Conservation (phyloP, 1,139 yeast genomes). For the Blastobotrys serpentis region DNA sequence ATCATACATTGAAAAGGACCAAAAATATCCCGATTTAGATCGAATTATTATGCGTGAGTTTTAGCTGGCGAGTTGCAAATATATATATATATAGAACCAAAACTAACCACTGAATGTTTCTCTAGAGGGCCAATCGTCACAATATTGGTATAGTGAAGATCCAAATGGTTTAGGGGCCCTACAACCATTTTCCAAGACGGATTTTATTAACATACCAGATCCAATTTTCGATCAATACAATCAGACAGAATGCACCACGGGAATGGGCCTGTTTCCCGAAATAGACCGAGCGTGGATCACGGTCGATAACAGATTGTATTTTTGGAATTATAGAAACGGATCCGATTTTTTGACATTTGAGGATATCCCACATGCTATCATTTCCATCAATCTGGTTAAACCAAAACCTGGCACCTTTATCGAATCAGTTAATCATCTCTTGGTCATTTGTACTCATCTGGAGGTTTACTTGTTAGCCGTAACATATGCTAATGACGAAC, state of each 20-base stretch:
- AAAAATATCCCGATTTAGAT: constrained; percentile 42
- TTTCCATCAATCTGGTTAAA: constrained; percentile 69
- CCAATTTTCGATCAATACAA: constrained; percentile 74
- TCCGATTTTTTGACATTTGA: constrained; percentile 78
- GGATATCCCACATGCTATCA: constrained; percentile 74
- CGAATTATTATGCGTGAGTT: constrained; percentile 34
- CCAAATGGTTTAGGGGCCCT: constrained; percentile 42
- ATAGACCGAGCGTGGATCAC: constrained; percentile 86
- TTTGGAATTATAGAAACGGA: constrained; percentile 76
- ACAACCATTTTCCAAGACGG: constrained; percentile 74
- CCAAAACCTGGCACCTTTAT: constrained; percentile 84
- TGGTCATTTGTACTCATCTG: constrained; percentile 76
- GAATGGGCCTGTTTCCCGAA: constrained; percentile 82
- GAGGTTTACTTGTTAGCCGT: constrained; percentile 78
- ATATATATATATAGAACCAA: too few relatives aligned
- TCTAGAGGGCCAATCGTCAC: constrained; percentile 31
- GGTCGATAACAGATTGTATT: constrained; percentile 73
- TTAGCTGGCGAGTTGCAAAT: too few relatives aligned
- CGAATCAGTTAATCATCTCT: constrained; percentile 66
- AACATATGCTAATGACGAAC: constrained; percentile 54
- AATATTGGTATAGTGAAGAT: constrained; percentile 27
- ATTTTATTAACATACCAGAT: constrained; percentile 76
- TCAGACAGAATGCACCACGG: constrained; percentile 62
- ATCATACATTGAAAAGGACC: constrained; percentile 38
- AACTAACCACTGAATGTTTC: background rate